Conservation (phyloP, 257 asterid species). For the Nicotiana otophora region DNA sequence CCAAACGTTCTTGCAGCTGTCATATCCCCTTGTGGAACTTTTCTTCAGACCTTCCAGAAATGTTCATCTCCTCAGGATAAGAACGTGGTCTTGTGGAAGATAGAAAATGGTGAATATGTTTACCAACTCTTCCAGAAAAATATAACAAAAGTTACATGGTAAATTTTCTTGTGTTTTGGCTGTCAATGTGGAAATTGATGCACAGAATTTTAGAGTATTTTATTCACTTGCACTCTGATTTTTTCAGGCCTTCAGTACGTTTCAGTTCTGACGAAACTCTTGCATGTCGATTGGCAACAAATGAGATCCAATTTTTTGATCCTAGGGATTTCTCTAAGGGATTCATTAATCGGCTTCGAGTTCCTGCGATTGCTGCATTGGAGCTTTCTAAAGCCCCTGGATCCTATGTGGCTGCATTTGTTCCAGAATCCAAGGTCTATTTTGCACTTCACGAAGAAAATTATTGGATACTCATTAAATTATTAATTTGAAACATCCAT, state of each 20-base stretch:
- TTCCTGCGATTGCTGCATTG: conserved; percentile 74
- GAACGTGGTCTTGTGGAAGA: conserved; percentile 69
- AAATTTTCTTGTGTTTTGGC: conserved; percentile 14
- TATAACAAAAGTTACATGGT: conserved; percentile 84
- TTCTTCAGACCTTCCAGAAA: conserved; percentile 84
- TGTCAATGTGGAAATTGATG: background rate
- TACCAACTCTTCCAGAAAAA: conserved; percentile 70
- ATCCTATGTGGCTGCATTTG: conserved; percentile 67
- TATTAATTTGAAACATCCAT: background rate
- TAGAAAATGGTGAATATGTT: conserved; percentile 62
- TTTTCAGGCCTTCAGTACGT: conserved; percentile 63
- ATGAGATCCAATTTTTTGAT: conserved; percentile 83
- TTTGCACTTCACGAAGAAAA: background rate
- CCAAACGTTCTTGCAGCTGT: conserved; percentile 84
- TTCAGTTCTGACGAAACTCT: conserved; percentile 71
- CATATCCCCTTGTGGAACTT: conserved; percentile 80
- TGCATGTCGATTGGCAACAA: conserved; percentile 82
- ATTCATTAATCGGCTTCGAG: conserved; percentile 62
- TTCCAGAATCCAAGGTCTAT: conserved; percentile 89
- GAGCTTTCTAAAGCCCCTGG: conserved; percentile 84
- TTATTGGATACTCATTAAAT: background rate
- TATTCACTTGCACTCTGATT: conserved; percentile 2
- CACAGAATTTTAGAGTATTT: conserved; percentile 6
- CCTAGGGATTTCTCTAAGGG: conserved; percentile 73
- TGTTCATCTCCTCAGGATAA: conserved; percentile 60